Conservation (phyloP, 2,329 filamentous ascomycete species). For the Ophiosphaerella herpotricha region DNA sequence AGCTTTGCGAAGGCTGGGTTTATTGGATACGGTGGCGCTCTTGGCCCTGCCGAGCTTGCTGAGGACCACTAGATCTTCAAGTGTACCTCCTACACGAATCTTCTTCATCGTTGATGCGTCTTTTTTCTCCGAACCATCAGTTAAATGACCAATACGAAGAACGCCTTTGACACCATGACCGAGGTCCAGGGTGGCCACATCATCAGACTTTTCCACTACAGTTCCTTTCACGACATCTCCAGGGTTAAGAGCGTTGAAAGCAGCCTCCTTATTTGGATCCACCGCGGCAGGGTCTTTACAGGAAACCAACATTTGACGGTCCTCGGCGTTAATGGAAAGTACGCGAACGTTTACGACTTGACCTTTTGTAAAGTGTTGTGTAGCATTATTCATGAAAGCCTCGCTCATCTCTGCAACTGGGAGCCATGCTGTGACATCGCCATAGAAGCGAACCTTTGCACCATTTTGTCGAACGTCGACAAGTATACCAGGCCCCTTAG, state of each 20-base stretch:
- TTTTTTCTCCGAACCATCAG: slow-evolving; percentile 82
- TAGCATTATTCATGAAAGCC: slow-evolving; percentile 87
- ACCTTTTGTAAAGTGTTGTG: slow-evolving; percentile 84
- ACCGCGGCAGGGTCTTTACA: slow-evolving; percentile 88
- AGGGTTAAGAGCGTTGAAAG: slow-evolving; percentile 72
- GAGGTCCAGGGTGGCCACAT: slow-evolving; percentile 69
- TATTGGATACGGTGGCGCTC: slow-evolving; percentile 77
- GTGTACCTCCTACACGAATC: slow-evolving; percentile 79
- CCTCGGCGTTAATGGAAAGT: slow-evolving; percentile 75
- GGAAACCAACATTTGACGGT: slow-evolving; percentile 78
- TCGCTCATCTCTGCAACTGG: slow-evolving; percentile 98
- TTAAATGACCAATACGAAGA: slow-evolving; percentile 76
- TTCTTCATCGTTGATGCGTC: slow-evolving; percentile 76
- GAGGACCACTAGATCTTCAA: slow-evolving; percentile 83
- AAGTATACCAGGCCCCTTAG: slow-evolving; percentile 84
- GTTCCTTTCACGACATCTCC: slow-evolving; percentile 78
- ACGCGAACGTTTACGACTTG: slow-evolving; percentile 92
- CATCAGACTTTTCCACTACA: slow-evolving; percentile 55
- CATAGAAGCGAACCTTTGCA: slow-evolving; percentile 92
- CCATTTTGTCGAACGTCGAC: slow-evolving; percentile 78
- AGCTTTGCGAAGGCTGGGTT: slow-evolving; percentile 79
- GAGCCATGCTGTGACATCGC: slow-evolving; percentile 79
- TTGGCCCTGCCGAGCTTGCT: slow-evolving; percentile 80
- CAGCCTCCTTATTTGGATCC: slow-evolving; percentile 73
- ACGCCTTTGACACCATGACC: slow-evolving; percentile 76